Conservation (phyloP, 2,329 filamentous ascomycete species). For the Nigrospora osmanthi region DNA sequence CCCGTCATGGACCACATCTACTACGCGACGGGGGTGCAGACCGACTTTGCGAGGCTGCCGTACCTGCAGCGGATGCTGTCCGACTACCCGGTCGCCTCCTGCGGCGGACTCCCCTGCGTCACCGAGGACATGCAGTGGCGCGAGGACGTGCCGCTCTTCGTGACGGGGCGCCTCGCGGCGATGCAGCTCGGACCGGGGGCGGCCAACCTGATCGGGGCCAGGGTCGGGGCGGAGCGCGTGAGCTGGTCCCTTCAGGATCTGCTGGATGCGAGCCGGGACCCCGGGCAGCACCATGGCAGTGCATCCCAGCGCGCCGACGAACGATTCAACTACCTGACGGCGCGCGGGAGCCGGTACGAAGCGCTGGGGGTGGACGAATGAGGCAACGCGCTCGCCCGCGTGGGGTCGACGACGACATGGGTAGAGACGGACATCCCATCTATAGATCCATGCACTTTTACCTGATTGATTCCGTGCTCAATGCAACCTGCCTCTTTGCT, state of each 20-base stretch:
- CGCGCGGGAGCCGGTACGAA: slow-evolving; percentile 3
- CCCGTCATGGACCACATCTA: slow-evolving; percentile 61
- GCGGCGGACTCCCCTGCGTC: slow-evolving; percentile 63
- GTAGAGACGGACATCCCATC: too few relatives aligned
- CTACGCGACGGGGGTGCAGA: slow-evolving; percentile 66
- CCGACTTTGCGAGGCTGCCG: slow-evolving; percentile 52
- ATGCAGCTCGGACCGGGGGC: slow-evolving; percentile 65
- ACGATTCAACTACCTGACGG: slow-evolving; percentile 4
- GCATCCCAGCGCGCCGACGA: background rate
- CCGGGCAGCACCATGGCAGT: background rate
- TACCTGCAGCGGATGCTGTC: slow-evolving; percentile 52
- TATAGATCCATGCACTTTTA: too few relatives aligned
- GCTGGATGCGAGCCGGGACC: slow-evolving; percentile 19
- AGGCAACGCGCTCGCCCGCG: too few relatives aligned
- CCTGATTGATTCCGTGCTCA: too few relatives aligned
- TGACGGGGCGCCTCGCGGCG: slow-evolving; percentile 60
- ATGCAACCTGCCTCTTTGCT: too few relatives aligned
- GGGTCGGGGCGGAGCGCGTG: slow-evolving; percentile 65
- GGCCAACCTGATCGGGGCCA: slow-evolving; percentile 66
- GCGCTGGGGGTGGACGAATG: slow-evolving; percentile 1
- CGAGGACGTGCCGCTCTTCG: slow-evolving; percentile 63
- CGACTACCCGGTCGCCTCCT: slow-evolving; percentile 52
- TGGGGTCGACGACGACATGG: too few relatives aligned
- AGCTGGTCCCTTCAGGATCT: slow-evolving; percentile 62
- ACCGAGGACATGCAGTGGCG: slow-evolving; percentile 73